Evolutionary conservation across 1,139 yeast species (phyloP).

Genomic region (Geotrichum carabidarum): DNA sequence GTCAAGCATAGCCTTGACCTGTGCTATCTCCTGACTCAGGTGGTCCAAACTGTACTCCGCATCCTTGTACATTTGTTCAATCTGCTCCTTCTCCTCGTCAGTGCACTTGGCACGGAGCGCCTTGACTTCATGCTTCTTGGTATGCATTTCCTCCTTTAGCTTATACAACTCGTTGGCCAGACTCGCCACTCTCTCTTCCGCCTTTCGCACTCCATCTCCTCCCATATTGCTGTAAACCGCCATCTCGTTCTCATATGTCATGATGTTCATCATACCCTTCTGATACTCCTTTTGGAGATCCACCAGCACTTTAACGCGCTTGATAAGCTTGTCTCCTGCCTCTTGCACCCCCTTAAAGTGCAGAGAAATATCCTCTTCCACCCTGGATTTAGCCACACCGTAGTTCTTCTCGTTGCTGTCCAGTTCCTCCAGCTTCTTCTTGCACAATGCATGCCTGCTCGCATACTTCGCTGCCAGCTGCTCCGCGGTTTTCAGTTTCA

Average conservation of each 20-base stretch:
- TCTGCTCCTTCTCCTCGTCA: conserved; percentile 7
- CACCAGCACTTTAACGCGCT: background rate
- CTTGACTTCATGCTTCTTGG: conserved; percentile 20
- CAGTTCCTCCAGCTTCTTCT: background rate
- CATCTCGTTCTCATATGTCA: conserved; percentile 10
- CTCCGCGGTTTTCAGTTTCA: background rate
- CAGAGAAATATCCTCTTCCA: conserved; percentile 3
- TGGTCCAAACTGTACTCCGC: conserved; percentile 10
- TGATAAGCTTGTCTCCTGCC: background rate
- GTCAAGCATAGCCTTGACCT: conserved; percentile 1
- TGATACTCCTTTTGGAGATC: conserved; percentile 3
- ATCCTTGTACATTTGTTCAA: conserved; percentile 12
- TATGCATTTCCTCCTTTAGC: conserved; percentile 22
- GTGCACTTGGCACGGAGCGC: conserved; percentile 3
- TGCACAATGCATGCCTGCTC: background rate
- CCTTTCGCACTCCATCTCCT: conserved; percentile 22
- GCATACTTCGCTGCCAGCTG: background rate
- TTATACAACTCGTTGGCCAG: conserved; percentile 23
- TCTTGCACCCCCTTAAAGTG: background rate
- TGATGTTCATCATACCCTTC: background rate
- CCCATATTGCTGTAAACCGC: conserved; percentile 11
- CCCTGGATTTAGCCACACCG: background rate
- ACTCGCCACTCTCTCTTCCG: conserved; percentile 23
- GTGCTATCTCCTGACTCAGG: conserved; percentile 3
- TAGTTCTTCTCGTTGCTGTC: background rate